Percentiles rank a stretch among this genome's conserved stretches.
Conservation (phyloP, 768 basidiomycete species). For the Dentipellis fragilis region DNA sequence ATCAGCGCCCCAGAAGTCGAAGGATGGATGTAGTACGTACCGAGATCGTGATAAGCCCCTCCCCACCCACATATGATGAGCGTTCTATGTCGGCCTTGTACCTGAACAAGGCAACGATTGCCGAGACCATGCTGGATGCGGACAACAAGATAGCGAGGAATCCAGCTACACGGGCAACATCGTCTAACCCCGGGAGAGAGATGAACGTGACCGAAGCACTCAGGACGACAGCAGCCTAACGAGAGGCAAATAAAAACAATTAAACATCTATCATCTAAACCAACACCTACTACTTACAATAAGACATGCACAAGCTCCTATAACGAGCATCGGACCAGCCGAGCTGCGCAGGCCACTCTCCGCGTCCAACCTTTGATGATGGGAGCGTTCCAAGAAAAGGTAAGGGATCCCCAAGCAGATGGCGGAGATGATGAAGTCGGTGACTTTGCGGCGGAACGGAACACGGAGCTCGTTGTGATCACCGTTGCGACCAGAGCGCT, state of each 20-base stretch:
- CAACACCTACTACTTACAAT: conserved; percentile 14
- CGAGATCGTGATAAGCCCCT: conserved; percentile 48
- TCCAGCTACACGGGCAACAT: conserved; percentile 49
- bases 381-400: conserved; percentile 50
- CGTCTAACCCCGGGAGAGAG: conserved; percentile 65
- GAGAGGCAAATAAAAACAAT: conserved; percentile 3
- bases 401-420: conserved; percentile 76
- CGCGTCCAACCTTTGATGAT: conserved; percentile 42
- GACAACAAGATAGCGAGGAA: conserved; percentile 64
- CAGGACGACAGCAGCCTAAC: conserved; percentile 68
- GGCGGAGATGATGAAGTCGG: conserved; percentile 51
- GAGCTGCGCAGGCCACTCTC: conserved; percentile 40
- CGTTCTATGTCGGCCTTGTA: conserved; percentile 58
- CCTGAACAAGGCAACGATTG: conserved; percentile 58
- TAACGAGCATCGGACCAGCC: conserved; percentile 48
- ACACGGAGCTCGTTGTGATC: conserved; percentile 21
- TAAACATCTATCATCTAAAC: background rate
- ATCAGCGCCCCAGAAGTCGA: conserved; percentile 6
- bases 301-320: conserved; percentile 43
- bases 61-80: conserved; percentile 33
- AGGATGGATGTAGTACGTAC: conserved; percentile 19
- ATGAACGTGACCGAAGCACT: conserved; percentile 79
- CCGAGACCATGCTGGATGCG: conserved; percentile 57
- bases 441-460: conserved; percentile 36
- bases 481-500: conserved; percentile 16